A percentile compares a stretch with the other conserved stretches of the same genome.
These are phyloP conservation scores for Kockiozyma suomiensis DNA, from an alignment of 805 yeast species.

Conservation along the genomic window DNA sequence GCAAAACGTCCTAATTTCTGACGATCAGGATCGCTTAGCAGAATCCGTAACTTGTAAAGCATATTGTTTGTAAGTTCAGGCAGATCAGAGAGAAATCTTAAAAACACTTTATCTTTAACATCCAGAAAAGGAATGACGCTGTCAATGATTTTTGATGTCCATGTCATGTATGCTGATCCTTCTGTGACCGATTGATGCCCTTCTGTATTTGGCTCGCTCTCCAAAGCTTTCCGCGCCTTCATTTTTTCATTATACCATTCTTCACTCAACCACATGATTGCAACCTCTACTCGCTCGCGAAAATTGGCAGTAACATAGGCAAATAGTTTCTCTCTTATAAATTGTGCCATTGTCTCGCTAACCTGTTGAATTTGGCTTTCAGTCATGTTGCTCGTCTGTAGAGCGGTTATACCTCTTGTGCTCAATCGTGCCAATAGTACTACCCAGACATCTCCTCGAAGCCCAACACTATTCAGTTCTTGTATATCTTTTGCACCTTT, in stretches of 20 bases:
- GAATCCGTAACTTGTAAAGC: constrained; percentile 65
- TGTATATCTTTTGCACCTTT: constrained; percentile 29
- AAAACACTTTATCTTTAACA: constrained; percentile 73
- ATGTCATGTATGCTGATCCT: constrained; percentile 53
- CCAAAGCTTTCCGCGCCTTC: constrained; percentile 16
- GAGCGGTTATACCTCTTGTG: constrained; percentile 51
- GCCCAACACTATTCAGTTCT: constrained; percentile 49
- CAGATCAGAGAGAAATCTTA: constrained; percentile 81
- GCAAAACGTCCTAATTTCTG: constrained; percentile 79
- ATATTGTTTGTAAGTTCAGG: constrained; percentile 71
- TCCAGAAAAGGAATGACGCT: constrained; percentile 84
- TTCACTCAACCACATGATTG: constrained; percentile 92
- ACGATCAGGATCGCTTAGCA: constrained; percentile 86
- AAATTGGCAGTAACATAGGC: constrained; percentile 74
- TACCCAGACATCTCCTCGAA: constrained; percentile 77
- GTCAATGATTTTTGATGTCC: constrained; percentile 75
- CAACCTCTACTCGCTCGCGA: constrained; percentile 67
- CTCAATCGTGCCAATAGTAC: constrained; percentile 73
- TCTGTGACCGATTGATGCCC: constrained; percentile 2
- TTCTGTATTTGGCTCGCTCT: background rate
- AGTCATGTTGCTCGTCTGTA: background rate
- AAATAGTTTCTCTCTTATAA: constrained; percentile 70
- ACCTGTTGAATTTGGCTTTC: constrained; percentile 21
- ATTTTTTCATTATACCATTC: constrained; percentile 79
- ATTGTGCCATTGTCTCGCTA: constrained; percentile 51